Base-by-base conservation (phyloP, 225 moss, liverwort and hornwort species). In the Ulota crispa region DNA sequence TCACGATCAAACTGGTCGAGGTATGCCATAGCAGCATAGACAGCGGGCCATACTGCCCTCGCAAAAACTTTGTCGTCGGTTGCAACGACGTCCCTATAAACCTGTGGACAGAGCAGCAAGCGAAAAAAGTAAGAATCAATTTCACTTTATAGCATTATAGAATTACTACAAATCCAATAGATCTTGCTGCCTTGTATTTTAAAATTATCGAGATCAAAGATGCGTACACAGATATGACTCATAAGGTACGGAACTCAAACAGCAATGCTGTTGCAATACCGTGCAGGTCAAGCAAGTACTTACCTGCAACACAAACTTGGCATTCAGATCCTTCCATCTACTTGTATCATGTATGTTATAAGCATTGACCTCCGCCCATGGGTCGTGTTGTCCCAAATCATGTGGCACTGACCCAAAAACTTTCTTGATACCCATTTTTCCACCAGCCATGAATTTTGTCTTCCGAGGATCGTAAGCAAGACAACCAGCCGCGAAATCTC, bases 311-410 rank as follows among this genome's bases (percentile, higher is more conserved):
- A 95, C 95, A 82, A 99, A 99, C 85, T 99, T 99, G 52, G 95
- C 84, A 71, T 95, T 99, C 77, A 99, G 89, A 84, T 95, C 98
- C 90, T 99, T 99, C 98, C 98, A 99, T 83, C 87, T 87, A 82
- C 98, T 99, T 31, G 95, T 99, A 82, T 99, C 95, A 83, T 95
- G 95, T 71, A 99, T 99, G 69, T 95, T 99, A 85, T 99, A 99
- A 11, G 98, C 95, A 86, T 99, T 99, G 34, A 99, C 89, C 88
- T 94, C 95, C 61, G 92, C 85, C 97, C 97, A 98, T 14, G 97
- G 97, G 74, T 98, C 95, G 69, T 95, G 92, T 68, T 87, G 93
- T 60, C 98, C 98, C 81, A 99, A 80, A 83, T 99, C 98, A 85
- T 99, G 98, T 50, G 98, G 95, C 62, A 99, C 98, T 26, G 94